These are phyloP conservation scores for Penicillium sp. DNA, from an alignment of 2,329 filamentous ascomycete genomes.

Conservation along the genomic window DNA sequence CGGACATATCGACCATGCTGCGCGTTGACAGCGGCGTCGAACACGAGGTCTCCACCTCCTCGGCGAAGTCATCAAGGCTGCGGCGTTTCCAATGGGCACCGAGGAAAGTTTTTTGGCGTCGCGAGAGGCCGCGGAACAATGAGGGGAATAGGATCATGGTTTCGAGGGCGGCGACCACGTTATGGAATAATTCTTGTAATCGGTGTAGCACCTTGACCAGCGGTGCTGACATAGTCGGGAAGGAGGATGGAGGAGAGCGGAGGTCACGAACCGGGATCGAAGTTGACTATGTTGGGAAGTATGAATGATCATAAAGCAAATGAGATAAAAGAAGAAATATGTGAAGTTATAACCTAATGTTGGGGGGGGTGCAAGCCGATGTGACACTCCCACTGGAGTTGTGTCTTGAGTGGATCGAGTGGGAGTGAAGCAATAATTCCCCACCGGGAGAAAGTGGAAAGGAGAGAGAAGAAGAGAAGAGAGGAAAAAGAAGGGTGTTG, in stretches of 20 bases:
- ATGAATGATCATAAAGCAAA: conserved; percentile 12
- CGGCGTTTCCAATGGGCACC: conserved; percentile 36
- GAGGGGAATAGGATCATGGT: conserved; percentile 42
- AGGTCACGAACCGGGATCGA: conserved; percentile 3
- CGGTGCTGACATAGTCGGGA: conserved; percentile 33
- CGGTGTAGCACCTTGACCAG: conserved; percentile 41
- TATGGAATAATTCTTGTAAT: conserved; percentile 42
- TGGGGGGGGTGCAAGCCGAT: background rate
- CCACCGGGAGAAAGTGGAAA: conserved; percentile 5
- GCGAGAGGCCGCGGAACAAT: conserved; percentile 34
- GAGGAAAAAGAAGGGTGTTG: conserved; percentile 1
- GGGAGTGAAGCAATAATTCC: conserved; percentile 14
- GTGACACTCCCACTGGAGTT: conserved; percentile 26
- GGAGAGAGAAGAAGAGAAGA: conserved; percentile 1
- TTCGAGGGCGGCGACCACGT: conserved; percentile 40
- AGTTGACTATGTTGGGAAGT: background rate
- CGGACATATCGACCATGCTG: conserved; percentile 45
- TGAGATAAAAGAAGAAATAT: conserved; percentile 16
- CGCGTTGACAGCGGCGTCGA: conserved; percentile 33
- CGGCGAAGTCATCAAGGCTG: conserved; percentile 38
- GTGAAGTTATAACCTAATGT: conserved; percentile 12
- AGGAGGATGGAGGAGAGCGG: conserved; percentile 9
- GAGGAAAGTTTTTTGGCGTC: conserved; percentile 33
- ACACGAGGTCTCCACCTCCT: conserved; percentile 41
- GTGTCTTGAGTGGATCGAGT: conserved; percentile 20